Evolutionary conservation across 1,284 basidiomycete species (phyloP).

Genomic region (Sporisorium sorghi): DNA sequence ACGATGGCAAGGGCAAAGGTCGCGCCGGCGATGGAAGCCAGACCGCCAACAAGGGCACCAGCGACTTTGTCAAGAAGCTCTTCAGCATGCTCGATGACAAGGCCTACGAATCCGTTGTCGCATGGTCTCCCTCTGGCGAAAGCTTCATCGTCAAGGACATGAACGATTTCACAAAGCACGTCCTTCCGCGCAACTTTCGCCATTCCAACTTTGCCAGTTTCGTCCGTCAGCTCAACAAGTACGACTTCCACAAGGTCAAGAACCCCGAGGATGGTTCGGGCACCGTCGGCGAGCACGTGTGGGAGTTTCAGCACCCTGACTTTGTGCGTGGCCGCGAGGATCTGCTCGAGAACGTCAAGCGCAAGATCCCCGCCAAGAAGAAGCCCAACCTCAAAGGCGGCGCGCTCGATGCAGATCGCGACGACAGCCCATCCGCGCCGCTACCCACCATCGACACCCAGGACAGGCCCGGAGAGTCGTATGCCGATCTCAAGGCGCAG

Average conservation of each 20-base stretch:
- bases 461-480: slow-evolving; percentile 50
- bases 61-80: slow-evolving; percentile 94
- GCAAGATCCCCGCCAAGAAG: slow-evolving; percentile 71
- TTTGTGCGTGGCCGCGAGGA: slow-evolving; percentile 79
- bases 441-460: slow-evolving; percentile 22
- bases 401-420: slow-evolving; percentile 64
- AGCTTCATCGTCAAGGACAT: slow-evolving; percentile 97
- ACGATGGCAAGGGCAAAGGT: slow-evolving; percentile 32
- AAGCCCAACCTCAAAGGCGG: slow-evolving; percentile 31
- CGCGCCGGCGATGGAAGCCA: slow-evolving; percentile 24
- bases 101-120: slow-evolving; percentile 80
- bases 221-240: slow-evolving; percentile 87
- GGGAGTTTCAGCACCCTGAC: slow-evolving; percentile 96
- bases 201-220: slow-evolving; percentile 89
- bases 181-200: slow-evolving; percentile 93
- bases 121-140: slow-evolving; percentile 86
- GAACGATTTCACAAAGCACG: slow-evolving; percentile 95
- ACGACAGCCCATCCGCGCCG: slow-evolving; percentile 49
- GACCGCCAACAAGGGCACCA: slow-evolving; percentile 50
- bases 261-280: slow-evolving; percentile 80
- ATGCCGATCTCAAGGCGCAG: slow-evolving; percentile 58
- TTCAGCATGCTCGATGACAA: slow-evolving; percentile 89
- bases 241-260: slow-evolving; percentile 93
- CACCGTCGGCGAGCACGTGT: slow-evolving; percentile 79
- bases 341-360: slow-evolving; percentile 83